Conservation (phyloP, 495 filamentous ascomycete species). For the Pyrenula aspistea region DNA sequence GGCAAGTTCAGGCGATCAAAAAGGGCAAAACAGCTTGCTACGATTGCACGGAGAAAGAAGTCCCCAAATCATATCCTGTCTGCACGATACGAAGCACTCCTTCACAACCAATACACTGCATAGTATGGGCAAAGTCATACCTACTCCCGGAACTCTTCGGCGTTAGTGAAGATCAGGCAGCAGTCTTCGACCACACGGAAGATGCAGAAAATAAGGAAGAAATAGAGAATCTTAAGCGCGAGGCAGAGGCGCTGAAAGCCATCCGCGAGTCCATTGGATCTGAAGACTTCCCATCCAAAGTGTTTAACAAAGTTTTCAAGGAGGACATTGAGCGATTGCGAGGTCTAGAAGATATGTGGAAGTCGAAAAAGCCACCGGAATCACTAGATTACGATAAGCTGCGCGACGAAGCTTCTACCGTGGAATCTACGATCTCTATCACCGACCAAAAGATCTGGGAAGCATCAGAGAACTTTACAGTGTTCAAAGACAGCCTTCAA, state of each 20-base stretch:
- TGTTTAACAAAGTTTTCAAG: slow-evolving; percentile 90
- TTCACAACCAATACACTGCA: slow-evolving; percentile 93
- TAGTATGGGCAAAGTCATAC: slow-evolving; percentile 98
- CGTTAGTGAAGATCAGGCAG: slow-evolving; percentile 70
- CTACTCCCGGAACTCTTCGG: slow-evolving; percentile 91
- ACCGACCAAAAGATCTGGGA: slow-evolving; percentile 74
- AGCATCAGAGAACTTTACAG: slow-evolving; percentile 65
- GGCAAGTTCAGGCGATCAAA: slow-evolving; percentile 92
- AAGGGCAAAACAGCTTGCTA: slow-evolving; percentile 95
- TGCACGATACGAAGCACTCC: slow-evolving; percentile 96
- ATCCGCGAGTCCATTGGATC: slow-evolving; percentile 78
- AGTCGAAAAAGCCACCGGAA: slow-evolving; percentile 60
- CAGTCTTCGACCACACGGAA: slow-evolving; percentile 63
- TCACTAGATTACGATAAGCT: slow-evolving; percentile 52
- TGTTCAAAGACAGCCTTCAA: slow-evolving; percentile 63
- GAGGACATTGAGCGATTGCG: slow-evolving; percentile 72
- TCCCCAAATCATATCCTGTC: slow-evolving; percentile 83
- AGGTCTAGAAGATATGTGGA: slow-evolving; percentile 98
- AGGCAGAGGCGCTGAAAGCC: slow-evolving; percentile 70
- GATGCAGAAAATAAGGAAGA: slow-evolving; percentile 78
- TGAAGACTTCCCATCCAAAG: slow-evolving; percentile 59
- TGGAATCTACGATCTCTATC: slow-evolving; percentile 40
- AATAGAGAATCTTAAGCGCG: slow-evolving; percentile 71
- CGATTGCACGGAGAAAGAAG: slow-evolving; percentile 80
- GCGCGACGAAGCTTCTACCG: slow-evolving; percentile 32